These are phyloP conservation scores for Camellia japonica DNA, from an alignment of 148 eudicot species.

Conservation along the genomic window DNA sequence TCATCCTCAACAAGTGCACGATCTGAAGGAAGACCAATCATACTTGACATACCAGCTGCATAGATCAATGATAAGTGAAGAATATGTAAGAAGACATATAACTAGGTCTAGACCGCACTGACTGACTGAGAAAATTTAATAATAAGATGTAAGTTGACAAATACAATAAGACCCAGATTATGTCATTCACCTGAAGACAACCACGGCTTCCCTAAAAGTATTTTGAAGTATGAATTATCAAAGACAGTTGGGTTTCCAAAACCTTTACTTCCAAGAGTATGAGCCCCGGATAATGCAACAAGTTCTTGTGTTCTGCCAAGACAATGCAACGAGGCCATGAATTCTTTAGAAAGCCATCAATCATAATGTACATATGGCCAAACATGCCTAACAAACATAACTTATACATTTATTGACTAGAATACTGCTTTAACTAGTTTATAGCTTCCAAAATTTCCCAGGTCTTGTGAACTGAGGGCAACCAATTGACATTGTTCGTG, in stretches of 20 bases:
- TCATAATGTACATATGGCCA: not conserved
- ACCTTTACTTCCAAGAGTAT: slow-evolving; percentile 91
- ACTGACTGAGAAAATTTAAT: not conserved
- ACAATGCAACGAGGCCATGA: slow-evolving; percentile 12
- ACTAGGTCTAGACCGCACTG: too few species aligned
- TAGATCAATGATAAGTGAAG: not conserved
- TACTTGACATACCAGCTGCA: slow-evolving; percentile 74
- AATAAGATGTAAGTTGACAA: not conserved
- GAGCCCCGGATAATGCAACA: slow-evolving; percentile 92
- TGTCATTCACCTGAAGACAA: slow-evolving; percentile 57
- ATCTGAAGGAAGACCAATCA: slow-evolving; percentile 97
- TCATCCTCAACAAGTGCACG: slow-evolving; percentile 85
- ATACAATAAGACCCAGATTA: not conserved
- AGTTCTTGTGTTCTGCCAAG: slow-evolving; percentile 80
- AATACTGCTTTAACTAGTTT: not conserved
- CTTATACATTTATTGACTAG: not conserved
- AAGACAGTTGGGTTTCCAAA: slow-evolving; percentile 78
- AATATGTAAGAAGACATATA: not conserved
- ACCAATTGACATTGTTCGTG: not conserved
- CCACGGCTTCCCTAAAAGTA: slow-evolving; percentile 89
- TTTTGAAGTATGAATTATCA: slow-evolving; percentile 87
- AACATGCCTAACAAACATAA: not conserved
- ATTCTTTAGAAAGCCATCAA: not conserved
- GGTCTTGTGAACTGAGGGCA: not conserved
- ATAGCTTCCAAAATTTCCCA: not conserved